Conservation (phyloP, 2,329 filamentous ascomycete genomes). For the Colletotrichum acutatum region DNA sequence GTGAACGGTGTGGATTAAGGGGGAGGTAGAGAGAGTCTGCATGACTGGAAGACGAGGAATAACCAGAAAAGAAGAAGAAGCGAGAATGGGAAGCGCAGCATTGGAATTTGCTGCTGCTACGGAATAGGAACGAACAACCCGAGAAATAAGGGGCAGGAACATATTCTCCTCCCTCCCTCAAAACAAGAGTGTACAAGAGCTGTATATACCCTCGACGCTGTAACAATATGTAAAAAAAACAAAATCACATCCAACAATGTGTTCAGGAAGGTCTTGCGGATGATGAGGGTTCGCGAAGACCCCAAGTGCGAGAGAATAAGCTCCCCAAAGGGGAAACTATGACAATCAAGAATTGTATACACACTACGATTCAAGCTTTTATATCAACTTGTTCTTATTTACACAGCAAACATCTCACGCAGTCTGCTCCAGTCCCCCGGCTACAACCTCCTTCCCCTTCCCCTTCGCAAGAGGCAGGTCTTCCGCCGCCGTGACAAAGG, state of each 20-base stretch:
- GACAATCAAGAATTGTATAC: neutral
- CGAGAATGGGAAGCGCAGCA: neutral
- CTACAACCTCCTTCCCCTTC: slow-evolving; percentile 25
- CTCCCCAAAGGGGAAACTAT: neutral
- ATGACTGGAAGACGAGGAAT: neutral
- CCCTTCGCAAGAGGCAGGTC: slow-evolving; percentile 45
- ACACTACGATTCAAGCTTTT: neutral
- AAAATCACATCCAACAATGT: neutral
- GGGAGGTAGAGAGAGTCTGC: neutral
- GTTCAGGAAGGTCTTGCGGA: neutral
- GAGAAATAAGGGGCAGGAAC: neutral
- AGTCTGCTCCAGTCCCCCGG: neutral
- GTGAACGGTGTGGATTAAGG: slow-evolving; percentile 71
- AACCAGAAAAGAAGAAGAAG: neutral
- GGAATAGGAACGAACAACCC: too few species aligned
- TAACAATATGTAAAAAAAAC: slow-evolving; percentile 34
- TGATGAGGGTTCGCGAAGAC: neutral
- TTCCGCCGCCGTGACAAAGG: slow-evolving; percentile 65
- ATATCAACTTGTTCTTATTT: neutral
- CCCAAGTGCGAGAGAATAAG: neutral
- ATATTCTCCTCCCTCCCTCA: neutral
- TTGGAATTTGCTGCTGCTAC: too few species aligned
- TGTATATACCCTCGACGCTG: slow-evolving; percentile 33
- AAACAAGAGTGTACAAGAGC: slow-evolving; percentile 9
- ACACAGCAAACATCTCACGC: neutral